Percentiles rank a stretch among this genome's conserved stretches.
These are phyloP conservation scores for Crithidia acanthocephali DNA, from an alignment of 208 protist species.

Conservation along the genomic window DNA sequence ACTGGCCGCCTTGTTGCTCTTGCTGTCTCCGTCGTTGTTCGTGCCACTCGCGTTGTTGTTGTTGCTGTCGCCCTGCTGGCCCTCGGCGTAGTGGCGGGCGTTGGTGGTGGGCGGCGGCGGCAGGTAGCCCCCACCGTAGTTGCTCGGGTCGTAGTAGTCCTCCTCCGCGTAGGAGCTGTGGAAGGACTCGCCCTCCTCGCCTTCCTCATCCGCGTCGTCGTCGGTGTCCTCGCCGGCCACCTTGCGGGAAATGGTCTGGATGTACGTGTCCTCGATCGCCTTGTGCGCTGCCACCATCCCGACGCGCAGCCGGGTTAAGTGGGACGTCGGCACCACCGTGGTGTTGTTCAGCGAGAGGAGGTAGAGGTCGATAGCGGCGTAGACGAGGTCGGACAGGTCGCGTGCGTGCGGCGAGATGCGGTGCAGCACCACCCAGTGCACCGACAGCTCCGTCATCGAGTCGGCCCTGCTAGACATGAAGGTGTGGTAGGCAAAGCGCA, in stretches of 20 bases:
- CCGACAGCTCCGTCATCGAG: slow-evolving; percentile 56
- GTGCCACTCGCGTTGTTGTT: slow-evolving; percentile 22
- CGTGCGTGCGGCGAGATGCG: slow-evolving; percentile 82
- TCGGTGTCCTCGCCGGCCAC: slow-evolving; percentile 60
- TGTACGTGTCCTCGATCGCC: slow-evolving; percentile 84
- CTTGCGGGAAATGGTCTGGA: slow-evolving; percentile 79
- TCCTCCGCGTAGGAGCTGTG: slow-evolving; percentile 22
- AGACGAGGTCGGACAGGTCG: slow-evolving; percentile 86
- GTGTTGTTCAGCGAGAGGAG: slow-evolving; percentile 80
- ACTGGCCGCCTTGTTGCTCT: background rate
- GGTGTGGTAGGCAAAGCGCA: slow-evolving; percentile 84
- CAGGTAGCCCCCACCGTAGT: background rate
- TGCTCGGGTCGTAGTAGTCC: slow-evolving; percentile 26
- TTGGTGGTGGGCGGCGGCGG: background rate
- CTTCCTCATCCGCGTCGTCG: slow-evolving; percentile 35
- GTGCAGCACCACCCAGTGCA: slow-evolving; percentile 92
- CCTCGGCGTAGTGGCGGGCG: background rate
- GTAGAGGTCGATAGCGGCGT: slow-evolving; percentile 81
- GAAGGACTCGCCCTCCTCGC: slow-evolving; percentile 21
- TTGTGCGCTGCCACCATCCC: slow-evolving; percentile 82
- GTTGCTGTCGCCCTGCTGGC: background rate
- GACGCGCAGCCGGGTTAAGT: slow-evolving; percentile 78
- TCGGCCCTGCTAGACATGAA: slow-evolving; percentile 87
- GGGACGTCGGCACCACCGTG: slow-evolving; percentile 73
- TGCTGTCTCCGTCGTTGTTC: background rate